These are phyloP conservation scores for Coccomyxa subellipsoidea DNA, from an alignment of 163 green algal species.

Conservation along the genomic window DNA sequence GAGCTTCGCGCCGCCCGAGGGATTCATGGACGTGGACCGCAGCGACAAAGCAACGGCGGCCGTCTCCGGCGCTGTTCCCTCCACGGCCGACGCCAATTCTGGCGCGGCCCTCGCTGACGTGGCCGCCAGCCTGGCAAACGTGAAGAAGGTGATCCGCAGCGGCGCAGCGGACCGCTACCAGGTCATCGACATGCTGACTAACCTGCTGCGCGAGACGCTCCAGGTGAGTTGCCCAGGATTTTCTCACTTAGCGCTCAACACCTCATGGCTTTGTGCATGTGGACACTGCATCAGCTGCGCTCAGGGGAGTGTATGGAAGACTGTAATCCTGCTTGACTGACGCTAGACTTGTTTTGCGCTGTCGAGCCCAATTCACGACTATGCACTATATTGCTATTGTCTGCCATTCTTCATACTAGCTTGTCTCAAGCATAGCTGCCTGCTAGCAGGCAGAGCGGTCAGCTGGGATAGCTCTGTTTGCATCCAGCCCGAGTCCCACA, in stretches of 20 bases:
- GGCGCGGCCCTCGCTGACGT: background rate
- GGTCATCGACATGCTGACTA: slow-evolving; percentile 7
- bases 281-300: background rate
- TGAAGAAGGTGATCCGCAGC: background rate
- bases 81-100: background rate
- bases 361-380: too few relatives aligned
- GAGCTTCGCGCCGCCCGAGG: slow-evolving; percentile 1
- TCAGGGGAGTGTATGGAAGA: too few relatives aligned
- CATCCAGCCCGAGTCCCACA: too few relatives aligned
- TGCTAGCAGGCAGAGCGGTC: too few relatives aligned
- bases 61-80: background rate
- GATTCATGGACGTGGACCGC: slow-evolving; percentile 5
- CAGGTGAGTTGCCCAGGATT: background rate
- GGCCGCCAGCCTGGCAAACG: background rate
- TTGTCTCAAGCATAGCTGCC: too few relatives aligned
- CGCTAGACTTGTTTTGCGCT: too few relatives aligned
- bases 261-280: background rate
- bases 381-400: too few relatives aligned
- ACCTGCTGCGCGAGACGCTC: slow-evolving; percentile 1
- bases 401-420: too few relatives aligned
- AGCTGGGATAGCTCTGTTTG: too few relatives aligned
- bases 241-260: background rate
- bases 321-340: too few relatives aligned
- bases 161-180: background rate
- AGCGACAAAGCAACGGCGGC: background rate